Percentiles rank a stretch among this genome's conserved stretches.
Conservation (phyloP, 2,329 filamentous ascomycete species). For the Cladosporium phlei region DNA sequence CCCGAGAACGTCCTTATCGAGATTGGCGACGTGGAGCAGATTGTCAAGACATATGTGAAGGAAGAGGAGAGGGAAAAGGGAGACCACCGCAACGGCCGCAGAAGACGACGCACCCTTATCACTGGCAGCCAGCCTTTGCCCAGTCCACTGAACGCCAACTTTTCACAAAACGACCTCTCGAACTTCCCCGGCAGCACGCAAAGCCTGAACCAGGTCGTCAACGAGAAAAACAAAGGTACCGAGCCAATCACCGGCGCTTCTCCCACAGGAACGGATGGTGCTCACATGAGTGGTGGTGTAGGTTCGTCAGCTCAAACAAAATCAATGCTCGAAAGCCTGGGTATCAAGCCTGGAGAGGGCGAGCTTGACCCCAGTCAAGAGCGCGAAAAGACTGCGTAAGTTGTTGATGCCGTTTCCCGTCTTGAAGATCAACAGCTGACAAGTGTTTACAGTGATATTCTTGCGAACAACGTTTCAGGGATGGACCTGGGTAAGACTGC, state of each 20-base stretch:
- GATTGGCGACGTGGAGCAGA: constrained; percentile 97
- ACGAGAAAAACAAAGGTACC: constrained; percentile 62
- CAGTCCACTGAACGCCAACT: constrained; percentile 87
- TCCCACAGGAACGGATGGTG: constrained; percentile 32
- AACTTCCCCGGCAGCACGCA: constrained; percentile 56
- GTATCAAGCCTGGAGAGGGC: constrained; percentile 48
- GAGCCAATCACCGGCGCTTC: constrained; percentile 33
- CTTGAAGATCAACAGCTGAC: constrained; percentile 24
- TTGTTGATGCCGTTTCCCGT: constrained; percentile 19
- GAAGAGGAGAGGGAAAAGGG: constrained; percentile 62
- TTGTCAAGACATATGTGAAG: constrained; percentile 93
- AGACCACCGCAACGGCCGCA: constrained; percentile 84
- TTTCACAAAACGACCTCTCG: constrained; percentile 69
- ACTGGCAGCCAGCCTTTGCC: constrained; percentile 95
- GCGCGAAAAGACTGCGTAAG: constrained; percentile 91
- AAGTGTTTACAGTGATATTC: constrained; percentile 54
- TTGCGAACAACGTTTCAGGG: constrained; percentile 88
- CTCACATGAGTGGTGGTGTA: constrained; percentile 55
- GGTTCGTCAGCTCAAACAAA: constrained; percentile 44
- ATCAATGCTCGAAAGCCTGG: constrained; percentile 57
- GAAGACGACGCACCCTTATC: constrained; percentile 86
- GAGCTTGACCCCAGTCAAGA: constrained; percentile 63
- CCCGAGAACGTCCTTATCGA: constrained; percentile 98
- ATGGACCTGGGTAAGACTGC: constrained; percentile 81
- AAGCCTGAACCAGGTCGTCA: constrained; percentile 80